Base-by-base conservation (phyloP, 495 filamentous ascomycete genomes). In the Saxophila tyrrhenica region DNA sequence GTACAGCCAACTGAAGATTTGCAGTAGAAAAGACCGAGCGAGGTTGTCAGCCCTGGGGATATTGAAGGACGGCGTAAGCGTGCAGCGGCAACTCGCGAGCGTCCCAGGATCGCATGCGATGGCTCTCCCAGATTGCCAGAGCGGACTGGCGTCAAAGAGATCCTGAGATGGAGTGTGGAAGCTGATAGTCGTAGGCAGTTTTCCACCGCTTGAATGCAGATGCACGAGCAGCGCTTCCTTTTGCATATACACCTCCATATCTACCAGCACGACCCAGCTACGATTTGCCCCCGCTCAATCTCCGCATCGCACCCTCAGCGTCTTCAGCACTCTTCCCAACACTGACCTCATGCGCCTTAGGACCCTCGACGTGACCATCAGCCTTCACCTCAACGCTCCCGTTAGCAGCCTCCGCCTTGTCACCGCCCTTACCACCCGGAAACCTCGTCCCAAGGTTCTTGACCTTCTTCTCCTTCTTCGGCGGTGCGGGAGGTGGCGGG, bases 371-470 rank as follows among this genome's bases (percentile, higher is more conserved):
- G 23, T 62, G 54, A 2, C 69, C 70, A 47, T 71, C 69, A 10
- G 62, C 62, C 56, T 67, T 52, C 8, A 60, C 64, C 25, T 61
- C 61, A 9, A 67, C 62, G 5, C 20, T 23, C 5, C 46, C 54
- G 25, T 61, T 62, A 24, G 63, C 62, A 16, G 60, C 57, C 49
- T 65, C 51, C 8, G 58, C 56, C 19, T 57, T 56, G 3, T 61
- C 61, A n/a, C 47, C 50, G 9, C 39, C 51, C 29, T 62, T 64
- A 21, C 56, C 62, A 25, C 76, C 80, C 16, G 82, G 78, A 68
- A 83, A 78, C 51, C 78, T 76, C 11, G 75, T 73, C 3, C 89
- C 92, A 71, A 85, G 84, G 60, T 92, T 80, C 77, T 94, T 90
- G 62, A 76, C 74, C 72, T 89, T 90, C 67, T 83, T 76, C 71